phyloP scores from a whole-genome alignment of 768 basidiomycete genomes.

The Kwoniella sp. region DNA sequence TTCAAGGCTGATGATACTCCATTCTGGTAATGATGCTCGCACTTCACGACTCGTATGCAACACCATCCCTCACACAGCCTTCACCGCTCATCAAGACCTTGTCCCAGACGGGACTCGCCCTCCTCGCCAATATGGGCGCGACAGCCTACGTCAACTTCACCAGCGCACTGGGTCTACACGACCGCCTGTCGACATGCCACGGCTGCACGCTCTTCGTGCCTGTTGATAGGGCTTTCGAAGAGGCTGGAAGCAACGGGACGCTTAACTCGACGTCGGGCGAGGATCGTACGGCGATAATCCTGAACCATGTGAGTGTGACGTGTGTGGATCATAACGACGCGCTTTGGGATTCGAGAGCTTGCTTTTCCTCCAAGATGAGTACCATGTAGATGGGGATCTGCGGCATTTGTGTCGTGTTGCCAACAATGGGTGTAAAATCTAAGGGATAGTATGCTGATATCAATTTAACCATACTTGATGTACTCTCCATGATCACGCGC shows the following conservation, averaged over 20 bases:
- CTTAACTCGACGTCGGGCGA: neutral
- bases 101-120: conserved; percentile 16
- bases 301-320: conserved; percentile 30
- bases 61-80: conserved; percentile 23
- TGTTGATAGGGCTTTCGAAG: conserved; percentile 25
- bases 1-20: neutral
- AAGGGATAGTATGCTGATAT: too few relatives aligned
- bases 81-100: conserved; percentile 30
- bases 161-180: conserved; percentile 11
- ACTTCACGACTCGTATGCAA: conserved; percentile 1
- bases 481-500: too few relatives aligned
- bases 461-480: too few relatives aligned
- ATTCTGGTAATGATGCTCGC: neutral
- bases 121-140: conserved; percentile 17
- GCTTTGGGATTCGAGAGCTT: too few relatives aligned
- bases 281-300: conserved; percentile 19
- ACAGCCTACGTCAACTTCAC: conserved; percentile 15
- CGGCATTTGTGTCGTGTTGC: too few relatives aligned
- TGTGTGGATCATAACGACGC: too few relatives aligned
- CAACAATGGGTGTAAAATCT: too few relatives aligned
- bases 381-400: too few relatives aligned
- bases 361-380: too few relatives aligned
- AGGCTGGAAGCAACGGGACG: neutral
- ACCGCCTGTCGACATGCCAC: conserved; percentile 23
- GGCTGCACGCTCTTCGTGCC: conserved; percentile 45